These are phyloP conservation scores for Chaetoceros tenuissimus DNA, from an alignment of 108 stramenopile species.

Conservation along the genomic window DNA sequence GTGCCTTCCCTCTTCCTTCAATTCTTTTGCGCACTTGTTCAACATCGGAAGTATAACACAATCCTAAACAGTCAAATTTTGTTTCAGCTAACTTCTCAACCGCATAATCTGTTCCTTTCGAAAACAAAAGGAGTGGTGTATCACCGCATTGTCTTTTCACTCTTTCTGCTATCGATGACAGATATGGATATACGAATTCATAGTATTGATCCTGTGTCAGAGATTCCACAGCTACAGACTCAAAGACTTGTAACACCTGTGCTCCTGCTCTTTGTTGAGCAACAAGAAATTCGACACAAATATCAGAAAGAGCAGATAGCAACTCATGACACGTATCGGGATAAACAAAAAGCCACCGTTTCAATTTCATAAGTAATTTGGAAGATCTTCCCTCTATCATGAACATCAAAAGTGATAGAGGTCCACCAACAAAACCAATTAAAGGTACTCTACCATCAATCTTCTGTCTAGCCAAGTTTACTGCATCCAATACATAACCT, in stretches of 20 bases:
- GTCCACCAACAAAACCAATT: slow-evolving; percentile 92
- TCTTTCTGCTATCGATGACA: too few species aligned
- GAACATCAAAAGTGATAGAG: slow-evolving; percentile 93
- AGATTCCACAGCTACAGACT: slow-evolving; percentile 96
- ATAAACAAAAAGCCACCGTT: slow-evolving; percentile 69
- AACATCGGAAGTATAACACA: too few species aligned
- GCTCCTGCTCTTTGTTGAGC: slow-evolving; percentile 87
- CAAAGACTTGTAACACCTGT: slow-evolving; percentile 90
- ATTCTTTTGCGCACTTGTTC: too few species aligned
- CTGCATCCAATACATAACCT: slow-evolving; percentile 80
- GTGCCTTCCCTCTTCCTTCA: too few species aligned
- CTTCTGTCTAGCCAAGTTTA: slow-evolving; percentile 49
- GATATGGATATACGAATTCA: too few species aligned
- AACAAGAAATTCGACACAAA: slow-evolving; percentile 89
- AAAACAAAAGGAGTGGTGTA: too few species aligned
- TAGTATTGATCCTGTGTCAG: too few species aligned
- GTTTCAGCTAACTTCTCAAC: too few species aligned
- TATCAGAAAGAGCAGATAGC: slow-evolving; percentile 64
- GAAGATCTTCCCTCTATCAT: slow-evolving; percentile 92
- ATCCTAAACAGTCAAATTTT: too few species aligned
- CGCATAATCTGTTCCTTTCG: too few species aligned
- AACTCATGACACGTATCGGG: slow-evolving; percentile 67
- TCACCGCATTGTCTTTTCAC: too few species aligned
- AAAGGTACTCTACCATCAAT: slow-evolving; percentile 78
- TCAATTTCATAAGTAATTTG: slow-evolving; percentile 74